Percentiles rank a stretch among this genome's conserved stretches.
Conservation (phyloP, 371 early-diverging fungal species). For the Mucor racemosus region DNA sequence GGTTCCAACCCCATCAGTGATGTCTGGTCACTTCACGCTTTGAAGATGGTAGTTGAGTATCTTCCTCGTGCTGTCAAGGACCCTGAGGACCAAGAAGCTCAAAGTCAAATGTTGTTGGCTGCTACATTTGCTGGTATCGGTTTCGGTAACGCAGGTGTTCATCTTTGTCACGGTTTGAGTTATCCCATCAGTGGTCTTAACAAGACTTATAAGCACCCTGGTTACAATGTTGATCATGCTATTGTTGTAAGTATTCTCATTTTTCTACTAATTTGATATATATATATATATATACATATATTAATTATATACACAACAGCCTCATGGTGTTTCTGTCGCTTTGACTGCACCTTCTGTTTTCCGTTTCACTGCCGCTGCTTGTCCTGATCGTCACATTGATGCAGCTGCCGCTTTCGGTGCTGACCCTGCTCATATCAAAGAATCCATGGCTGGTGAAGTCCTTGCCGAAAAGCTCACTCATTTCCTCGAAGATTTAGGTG, state of each 20-base stretch:
- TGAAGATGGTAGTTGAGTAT: constrained; percentile 82
- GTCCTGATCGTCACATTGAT: constrained; percentile 87
- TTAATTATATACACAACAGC: constrained; percentile 23
- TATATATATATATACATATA: neutral
- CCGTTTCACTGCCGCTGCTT: constrained; percentile 78
- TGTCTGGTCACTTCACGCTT: constrained; percentile 86
- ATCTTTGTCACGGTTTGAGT: constrained; percentile 72
- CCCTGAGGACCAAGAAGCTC: constrained; percentile 77
- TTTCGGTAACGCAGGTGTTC: constrained; percentile 92
- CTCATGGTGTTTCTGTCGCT: constrained; percentile 87
- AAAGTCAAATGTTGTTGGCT: constrained; percentile 88
- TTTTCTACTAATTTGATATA: neutral
- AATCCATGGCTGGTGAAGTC: constrained; percentile 77
- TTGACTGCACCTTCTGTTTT: constrained; percentile 90
- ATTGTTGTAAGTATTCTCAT: constrained; percentile 58
- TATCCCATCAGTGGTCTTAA: constrained; percentile 86
- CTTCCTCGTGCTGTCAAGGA: constrained; percentile 76
- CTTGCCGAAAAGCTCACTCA: constrained; percentile 79
- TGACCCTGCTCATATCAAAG: constrained; percentile 67
- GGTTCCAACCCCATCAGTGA: constrained; percentile 93
- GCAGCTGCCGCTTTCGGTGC: constrained; percentile 84
- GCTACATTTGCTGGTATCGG: constrained; percentile 93
- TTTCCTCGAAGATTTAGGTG: constrained; percentile 76
- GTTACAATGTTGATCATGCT: constrained; percentile 79
- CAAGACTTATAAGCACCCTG: constrained; percentile 81